Conservation (phyloP, 2,329 filamentous ascomycete species). For the Xylariaceae sp. region DNA sequence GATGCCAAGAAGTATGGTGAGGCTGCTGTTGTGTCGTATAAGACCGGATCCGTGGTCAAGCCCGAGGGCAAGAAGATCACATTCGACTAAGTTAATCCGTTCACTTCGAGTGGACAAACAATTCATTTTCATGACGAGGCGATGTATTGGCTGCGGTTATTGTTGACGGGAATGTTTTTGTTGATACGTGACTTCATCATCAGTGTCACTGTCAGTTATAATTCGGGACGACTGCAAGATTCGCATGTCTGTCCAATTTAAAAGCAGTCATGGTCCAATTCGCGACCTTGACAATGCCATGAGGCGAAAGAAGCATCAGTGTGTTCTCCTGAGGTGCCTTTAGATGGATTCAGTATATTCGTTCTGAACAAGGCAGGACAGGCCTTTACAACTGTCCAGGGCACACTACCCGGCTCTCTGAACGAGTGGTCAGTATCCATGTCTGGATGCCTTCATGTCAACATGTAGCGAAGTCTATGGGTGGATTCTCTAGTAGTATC, state of each 20-base stretch:
- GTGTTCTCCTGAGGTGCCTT: neutral
- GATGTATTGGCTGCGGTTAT: neutral
- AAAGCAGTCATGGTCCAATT: neutral
- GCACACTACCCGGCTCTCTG: no score
- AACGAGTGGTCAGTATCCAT: no score
- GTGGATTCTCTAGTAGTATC: no score
- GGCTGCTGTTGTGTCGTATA: conserved; percentile 12
- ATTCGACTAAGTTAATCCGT: conserved; percentile 10
- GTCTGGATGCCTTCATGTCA: no score
- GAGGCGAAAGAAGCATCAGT: no score
- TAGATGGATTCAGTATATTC: neutral
- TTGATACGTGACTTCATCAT: neutral
- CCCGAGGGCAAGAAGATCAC: conserved; percentile 18
- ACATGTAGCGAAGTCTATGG: no score
- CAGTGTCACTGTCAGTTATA: neutral
- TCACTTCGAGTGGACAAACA: neutral
- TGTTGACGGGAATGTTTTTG: neutral
- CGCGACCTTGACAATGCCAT: neutral
- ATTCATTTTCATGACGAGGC: neutral
- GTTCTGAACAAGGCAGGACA: no score
- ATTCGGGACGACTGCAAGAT: neutral
- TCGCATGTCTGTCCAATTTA: neutral
- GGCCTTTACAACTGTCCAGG: no score
- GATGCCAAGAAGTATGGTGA: conserved; percentile 13
- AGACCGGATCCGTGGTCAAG: conserved; percentile 17